Percentiles rank a stretch among this genome's conserved stretches.
Conservation (phyloP, 2,329 filamentous ascomycete species). For the Sphaerulina vaccinii region DNA sequence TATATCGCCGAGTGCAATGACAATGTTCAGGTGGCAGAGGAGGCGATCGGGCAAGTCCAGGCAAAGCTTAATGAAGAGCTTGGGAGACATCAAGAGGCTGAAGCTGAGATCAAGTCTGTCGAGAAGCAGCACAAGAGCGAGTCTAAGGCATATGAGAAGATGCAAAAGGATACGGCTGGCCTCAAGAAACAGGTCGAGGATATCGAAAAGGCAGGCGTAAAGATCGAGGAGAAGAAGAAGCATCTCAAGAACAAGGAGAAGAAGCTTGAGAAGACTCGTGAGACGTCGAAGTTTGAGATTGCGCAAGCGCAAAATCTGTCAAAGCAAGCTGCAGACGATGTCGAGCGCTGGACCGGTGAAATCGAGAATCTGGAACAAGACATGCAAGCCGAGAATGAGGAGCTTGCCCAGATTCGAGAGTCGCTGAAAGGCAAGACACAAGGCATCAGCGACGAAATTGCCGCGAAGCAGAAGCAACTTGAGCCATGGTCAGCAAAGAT, state of each 20-base stretch:
- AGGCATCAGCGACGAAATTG: constrained; percentile 87
- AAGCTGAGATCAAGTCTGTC: constrained; percentile 84
- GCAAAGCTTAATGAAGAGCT: constrained; percentile 81
- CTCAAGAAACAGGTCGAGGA: constrained; percentile 85
- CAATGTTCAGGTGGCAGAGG: constrained; percentile 83
- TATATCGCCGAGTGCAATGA: constrained; percentile 85
- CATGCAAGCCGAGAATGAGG: constrained; percentile 75
- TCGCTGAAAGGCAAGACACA: constrained; percentile 94
- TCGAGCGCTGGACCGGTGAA: constrained; percentile 72
- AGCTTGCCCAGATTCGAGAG: constrained; percentile 80
- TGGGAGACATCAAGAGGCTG: constrained; percentile 85
- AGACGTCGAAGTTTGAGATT: constrained; percentile 70
- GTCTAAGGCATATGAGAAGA: constrained; percentile 76
- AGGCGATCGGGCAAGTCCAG: constrained; percentile 89
- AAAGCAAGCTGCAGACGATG: constrained; percentile 73
- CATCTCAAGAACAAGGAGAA: constrained; percentile 88
- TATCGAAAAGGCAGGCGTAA: constrained; percentile 94
- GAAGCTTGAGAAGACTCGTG: constrained; percentile 87
- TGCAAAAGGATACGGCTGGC: constrained; percentile 77
- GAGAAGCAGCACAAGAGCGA: constrained; percentile 81
- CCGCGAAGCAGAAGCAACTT: constrained; percentile 85
- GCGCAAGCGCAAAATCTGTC: constrained; percentile 75
- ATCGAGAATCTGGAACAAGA: constrained; percentile 72
- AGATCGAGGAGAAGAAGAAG: constrained; percentile 96
- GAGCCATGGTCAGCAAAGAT: constrained; percentile 98